Evolutionary conservation across 2,329 filamentous ascomycete species (phyloP).

Genomic region (Sarocladiaceae sp.): DNA sequence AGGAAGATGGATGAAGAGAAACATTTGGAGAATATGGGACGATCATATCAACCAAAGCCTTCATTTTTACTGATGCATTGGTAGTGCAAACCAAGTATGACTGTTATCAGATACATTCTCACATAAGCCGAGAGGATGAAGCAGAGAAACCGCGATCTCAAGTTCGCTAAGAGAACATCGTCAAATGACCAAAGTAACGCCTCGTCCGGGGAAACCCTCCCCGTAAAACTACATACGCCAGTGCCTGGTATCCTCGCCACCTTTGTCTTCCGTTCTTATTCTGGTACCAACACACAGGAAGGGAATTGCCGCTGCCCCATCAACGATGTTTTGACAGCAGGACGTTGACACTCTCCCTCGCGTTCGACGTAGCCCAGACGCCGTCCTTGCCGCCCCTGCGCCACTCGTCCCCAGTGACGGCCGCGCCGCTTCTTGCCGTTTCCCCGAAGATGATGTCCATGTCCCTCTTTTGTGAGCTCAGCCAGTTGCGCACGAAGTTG

Average conservation of each 20-base stretch:
- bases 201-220: no score
- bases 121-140: no score
- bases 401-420: slow-evolving; percentile 60
- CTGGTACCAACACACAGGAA: neutral
- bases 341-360: slow-evolving; percentile 57
- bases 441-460: slow-evolving; percentile 84
- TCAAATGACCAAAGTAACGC: no score
- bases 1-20: no score
- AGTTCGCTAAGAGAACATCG: no score
- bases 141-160: no score
- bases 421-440: slow-evolving; percentile 56
- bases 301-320: slow-evolving; percentile 9
- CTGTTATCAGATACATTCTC: no score
- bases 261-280: neutral
- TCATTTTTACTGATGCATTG: no score
- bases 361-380: slow-evolving; percentile 51
- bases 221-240: no score
- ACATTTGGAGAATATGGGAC: no score
- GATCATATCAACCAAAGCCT: no score
- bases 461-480: slow-evolving; percentile 85
- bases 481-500: slow-evolving; percentile 79
- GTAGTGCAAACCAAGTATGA: no score
- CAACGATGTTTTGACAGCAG: slow-evolving; percentile 48
- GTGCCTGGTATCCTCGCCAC: neutral
- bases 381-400: slow-evolving; percentile 50